Evolutionary conservation across 2,329 filamentous ascomycete species (phyloP), one percentile per base, ranked within the genome.

Genomic region (Fusarium succisae): DNA sequence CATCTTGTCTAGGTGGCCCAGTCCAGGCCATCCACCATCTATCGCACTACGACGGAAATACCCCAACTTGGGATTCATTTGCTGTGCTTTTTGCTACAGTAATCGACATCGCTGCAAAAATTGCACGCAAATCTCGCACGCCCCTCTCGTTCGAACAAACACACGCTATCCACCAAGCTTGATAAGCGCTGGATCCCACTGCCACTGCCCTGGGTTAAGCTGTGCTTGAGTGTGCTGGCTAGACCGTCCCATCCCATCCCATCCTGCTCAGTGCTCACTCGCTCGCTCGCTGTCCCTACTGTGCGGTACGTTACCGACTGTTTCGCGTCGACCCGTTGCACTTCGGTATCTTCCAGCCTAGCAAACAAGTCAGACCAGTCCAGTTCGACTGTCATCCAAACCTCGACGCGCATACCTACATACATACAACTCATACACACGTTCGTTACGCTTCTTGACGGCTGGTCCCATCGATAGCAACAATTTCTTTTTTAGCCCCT

Each of bases 1-100:
- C 35, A 37, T 62, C 65, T 66, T 43, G 50, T 68, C 48, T 50
- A 56, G 66, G 65, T 58, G 48, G 66, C 55, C 55, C 47, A 67
- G 41, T 43, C 62, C 43, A 58, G 63, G 58, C 65, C 47, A 50
- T 69, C 48, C 71, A 78, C 72, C 59, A 61, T 70, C 60, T 63
- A 64, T 74, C 69, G 65, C 78, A 77, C 78, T 79, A 79, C 75
- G 60, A 78, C 77, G 77, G 78, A 81, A 81, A 81, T 78, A 80
- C 76, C 74, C 80, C 79, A 79, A 81, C 78, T 80, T 66, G 72
- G 60, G 61, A 57, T 51, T 70, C 60, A 57, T 74, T 61, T 62
- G 56, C 54, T 69, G 37, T 32, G 32, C 24, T 68, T 50, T 41
- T 48, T 59, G 35, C 45, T 69, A 30, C 24, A 18, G 39, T 56